phyloP scores from a whole-genome alignment of 441 rosid genomes.

The Eutrema salsugineum region DNA sequence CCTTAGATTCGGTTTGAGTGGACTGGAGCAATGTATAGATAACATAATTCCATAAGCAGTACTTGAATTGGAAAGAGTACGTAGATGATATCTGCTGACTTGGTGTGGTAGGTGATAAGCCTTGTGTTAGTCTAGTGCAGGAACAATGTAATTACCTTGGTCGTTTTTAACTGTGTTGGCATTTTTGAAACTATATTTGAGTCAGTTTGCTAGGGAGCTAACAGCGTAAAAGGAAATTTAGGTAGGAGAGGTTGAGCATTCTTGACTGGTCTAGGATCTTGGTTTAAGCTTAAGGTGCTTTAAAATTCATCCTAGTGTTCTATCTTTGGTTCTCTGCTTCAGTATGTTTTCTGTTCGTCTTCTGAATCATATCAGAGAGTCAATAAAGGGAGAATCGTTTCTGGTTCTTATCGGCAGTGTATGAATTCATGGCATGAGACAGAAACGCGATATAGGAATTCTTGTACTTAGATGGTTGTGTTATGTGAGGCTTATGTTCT shows the following conservation, averaged over 20 bases:
- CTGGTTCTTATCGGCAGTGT: neutral
- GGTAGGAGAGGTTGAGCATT: neutral
- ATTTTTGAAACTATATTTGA: neutral
- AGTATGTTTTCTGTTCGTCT: neutral
- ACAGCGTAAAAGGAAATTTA: neutral
- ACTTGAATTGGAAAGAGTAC: neutral
- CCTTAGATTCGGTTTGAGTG: neutral
- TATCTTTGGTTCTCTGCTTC: neutral
- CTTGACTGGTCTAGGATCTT: neutral
- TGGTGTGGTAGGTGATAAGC: neutral
- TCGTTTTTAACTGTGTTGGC: neutral
- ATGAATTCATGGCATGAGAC: neutral
- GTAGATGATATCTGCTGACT: neutral
- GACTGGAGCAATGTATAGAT: neutral
- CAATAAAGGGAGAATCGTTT: neutral
- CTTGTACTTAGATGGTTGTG: conserved; percentile 1
- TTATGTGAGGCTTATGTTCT: conserved; percentile 1
- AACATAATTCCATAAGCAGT: neutral
- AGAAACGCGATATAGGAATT: neutral
- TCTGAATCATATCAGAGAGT: neutral
- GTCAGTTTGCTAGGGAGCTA: neutral
- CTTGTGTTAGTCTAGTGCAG: neutral
- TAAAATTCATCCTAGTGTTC: neutral
- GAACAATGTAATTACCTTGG: neutral
- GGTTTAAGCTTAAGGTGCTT: neutral